phyloP scores from a whole-genome alignment of 163 green algal genomes.

The Chlamydomonas reinhardtii region DNA sequence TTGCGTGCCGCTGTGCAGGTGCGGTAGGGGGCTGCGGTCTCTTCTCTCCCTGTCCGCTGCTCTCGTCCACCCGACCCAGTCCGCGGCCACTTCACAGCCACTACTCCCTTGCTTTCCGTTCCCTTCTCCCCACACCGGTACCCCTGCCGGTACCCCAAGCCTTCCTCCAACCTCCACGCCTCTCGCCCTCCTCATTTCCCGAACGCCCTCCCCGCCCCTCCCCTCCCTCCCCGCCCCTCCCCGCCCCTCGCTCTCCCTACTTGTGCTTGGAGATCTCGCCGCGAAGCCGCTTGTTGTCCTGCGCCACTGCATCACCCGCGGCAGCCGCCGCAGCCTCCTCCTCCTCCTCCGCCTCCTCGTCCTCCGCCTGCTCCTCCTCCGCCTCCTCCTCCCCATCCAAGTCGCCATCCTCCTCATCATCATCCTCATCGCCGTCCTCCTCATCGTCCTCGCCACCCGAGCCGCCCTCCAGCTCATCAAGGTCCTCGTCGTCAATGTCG shows the following conservation, averaged over 20 bases:
- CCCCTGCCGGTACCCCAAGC: too few relatives aligned
- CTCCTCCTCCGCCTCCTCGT: constrained; percentile 39
- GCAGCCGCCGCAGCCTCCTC: constrained; percentile 22
- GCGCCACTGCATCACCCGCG: constrained; percentile 49
- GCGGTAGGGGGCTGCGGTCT: too few relatives aligned
- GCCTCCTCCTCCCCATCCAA: neutral
- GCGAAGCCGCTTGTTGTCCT: constrained; percentile 64
- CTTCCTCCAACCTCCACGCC: neutral
- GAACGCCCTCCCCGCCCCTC: too few relatives aligned
- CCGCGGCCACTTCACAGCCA: too few relatives aligned
- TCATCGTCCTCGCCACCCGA: neutral
- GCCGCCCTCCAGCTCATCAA: neutral
- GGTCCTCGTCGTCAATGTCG: neutral
- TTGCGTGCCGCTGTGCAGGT: too few relatives aligned
- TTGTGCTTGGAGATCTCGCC: constrained; percentile 73
- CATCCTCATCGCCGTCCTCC: constrained; percentile 2
- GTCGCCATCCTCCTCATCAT: constrained; percentile 11
- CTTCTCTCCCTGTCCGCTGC: too few relatives aligned
- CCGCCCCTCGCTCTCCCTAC: neutral
- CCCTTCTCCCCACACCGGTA: too few relatives aligned
- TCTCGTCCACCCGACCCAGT: too few relatives aligned
- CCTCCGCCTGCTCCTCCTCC: constrained; percentile 41
- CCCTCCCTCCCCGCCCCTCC: too few relatives aligned
- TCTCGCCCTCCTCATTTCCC: neutral
- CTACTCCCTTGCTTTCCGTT: too few relatives aligned